Base-by-base conservation (phyloP, 257 asterid genomes). In the Scutellaria minor region DNA sequence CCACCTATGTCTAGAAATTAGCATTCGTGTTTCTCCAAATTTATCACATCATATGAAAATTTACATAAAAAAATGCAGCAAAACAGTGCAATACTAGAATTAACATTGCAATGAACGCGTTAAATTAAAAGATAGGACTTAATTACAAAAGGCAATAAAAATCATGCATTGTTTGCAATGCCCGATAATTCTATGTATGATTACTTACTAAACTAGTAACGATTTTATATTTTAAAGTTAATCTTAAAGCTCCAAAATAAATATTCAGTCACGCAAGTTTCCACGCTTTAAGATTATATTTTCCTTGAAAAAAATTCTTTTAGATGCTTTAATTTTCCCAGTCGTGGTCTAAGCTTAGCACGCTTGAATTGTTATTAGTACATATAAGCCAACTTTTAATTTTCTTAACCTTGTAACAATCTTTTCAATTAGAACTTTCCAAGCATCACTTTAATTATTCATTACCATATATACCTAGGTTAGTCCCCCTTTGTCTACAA, bases 341-440 rank as follows among this genome's bases (percentile, higher is more conserved):
- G 58, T 74, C 70, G 18, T 53, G 73, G 67, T 18, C 66, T 53
- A 46, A 59, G n/a, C 52, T 40, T 42, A 73, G 83, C 83, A 78
- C 79, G 83, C 83, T 78, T 46, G 71, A 56, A 47, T 62, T 54
- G 58, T 62, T 20, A 66, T 72, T 45, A 51, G n/a, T 73, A 42
- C 20, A 48, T 73, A 35, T 10, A 68, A 61, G 79, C 76, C 24
- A 62, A 40, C 73, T 78, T 70, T 76, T 6, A 52, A 9, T 22
- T 63, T 45, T n/a, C 6, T 50, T 27, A 56, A 20, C 56, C 9
- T 41, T 15, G 63, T 68, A 53, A 54, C 71, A 61, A 78, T 67
- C 72, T 78, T 78, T 78, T 72, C 66, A 78, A 53, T 61, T 61
- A 61, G 79, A 78, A 73, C 82, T 67, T 78, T 78, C 76, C 64